Evolutionary conservation across 345 rosid genomes (phyloP).

Genomic region (Eucalyptus rudis): DNA sequence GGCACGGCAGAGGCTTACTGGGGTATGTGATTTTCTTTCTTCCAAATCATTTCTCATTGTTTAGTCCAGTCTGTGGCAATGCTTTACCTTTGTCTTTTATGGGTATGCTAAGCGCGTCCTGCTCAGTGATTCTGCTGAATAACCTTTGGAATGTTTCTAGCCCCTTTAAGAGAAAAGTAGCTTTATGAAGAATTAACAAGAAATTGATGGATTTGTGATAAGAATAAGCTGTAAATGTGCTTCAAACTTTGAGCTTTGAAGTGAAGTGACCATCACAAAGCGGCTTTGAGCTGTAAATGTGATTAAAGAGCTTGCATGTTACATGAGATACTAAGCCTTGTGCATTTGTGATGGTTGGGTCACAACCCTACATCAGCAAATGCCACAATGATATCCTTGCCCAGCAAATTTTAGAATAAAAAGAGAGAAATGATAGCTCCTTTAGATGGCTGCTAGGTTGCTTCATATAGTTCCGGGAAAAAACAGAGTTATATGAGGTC

Average conservation of each 20-base stretch:
- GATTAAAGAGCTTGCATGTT: not conserved
- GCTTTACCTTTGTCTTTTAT: not conserved
- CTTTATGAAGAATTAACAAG: not conserved
- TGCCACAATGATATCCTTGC: not conserved
- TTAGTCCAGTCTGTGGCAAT: not conserved
- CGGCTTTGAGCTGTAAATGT: not conserved
- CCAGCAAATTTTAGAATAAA: not conserved
- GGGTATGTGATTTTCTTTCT: constrained; percentile 40
- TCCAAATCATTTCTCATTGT: not conserved
- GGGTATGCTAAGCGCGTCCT: not conserved
- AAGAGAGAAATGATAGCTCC: not conserved
- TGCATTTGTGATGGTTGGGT: not conserved
- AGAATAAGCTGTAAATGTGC: not conserved
- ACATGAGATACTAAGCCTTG: not conserved
- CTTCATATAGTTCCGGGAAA: not conserved
- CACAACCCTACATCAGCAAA: not conserved
- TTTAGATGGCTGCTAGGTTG: not conserved
- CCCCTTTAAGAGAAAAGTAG: not conserved
- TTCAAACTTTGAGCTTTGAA: not conserved
- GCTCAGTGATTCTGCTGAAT: not conserved
- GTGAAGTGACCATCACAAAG: not conserved
- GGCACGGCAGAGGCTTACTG: constrained; percentile 87
- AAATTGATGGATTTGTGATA: not conserved
- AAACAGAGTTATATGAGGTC: not conserved
- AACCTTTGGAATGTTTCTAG: not conserved